phyloP scores from a whole-genome alignment of 1,284 basidiomycete species.

The Phenoliferia sp. region DNA sequence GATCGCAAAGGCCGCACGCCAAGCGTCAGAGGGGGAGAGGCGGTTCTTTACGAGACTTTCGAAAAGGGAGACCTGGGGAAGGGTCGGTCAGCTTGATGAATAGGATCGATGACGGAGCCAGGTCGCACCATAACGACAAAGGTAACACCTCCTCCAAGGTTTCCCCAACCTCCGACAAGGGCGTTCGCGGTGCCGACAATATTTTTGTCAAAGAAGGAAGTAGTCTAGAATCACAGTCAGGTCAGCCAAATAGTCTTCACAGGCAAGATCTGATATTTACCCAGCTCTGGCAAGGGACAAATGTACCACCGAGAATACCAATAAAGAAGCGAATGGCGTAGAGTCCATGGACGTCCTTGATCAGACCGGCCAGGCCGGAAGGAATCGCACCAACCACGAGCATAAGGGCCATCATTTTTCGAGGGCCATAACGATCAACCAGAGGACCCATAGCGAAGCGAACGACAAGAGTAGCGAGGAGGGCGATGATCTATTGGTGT shows the following conservation, averaged over 20 bases:
- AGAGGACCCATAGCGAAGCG: slow-evolving; percentile 55
- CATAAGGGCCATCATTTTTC: slow-evolving; percentile 58
- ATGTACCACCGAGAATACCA: slow-evolving; percentile 1
- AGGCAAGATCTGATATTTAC: neutral
- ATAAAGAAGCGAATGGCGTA: slow-evolving; percentile 53
- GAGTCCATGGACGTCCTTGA: slow-evolving; percentile 48
- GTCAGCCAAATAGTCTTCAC: neutral
- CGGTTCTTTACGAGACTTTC: slow-evolving; percentile 31
- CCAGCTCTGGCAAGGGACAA: slow-evolving; percentile 47
- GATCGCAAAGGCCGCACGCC: slow-evolving; percentile 51
- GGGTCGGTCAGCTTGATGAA: neutral
- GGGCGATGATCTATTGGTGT: slow-evolving; percentile 59
- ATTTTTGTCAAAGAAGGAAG: slow-evolving; percentile 57
- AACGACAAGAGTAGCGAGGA: slow-evolving; percentile 51
- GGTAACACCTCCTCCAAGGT: slow-evolving; percentile 48
- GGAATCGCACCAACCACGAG: slow-evolving; percentile 60
- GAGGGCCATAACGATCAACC: slow-evolving; percentile 48
- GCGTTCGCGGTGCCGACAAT: slow-evolving; percentile 50
- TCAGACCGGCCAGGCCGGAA: slow-evolving; percentile 57
- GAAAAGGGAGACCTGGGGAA: slow-evolving; percentile 48
- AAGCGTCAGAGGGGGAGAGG: slow-evolving; percentile 51
- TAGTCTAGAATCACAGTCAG: slow-evolving; percentile 40
- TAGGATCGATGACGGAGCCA: too few species aligned
- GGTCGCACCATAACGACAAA: slow-evolving; percentile 47
- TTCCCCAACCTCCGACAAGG: slow-evolving; percentile 29